These are phyloP conservation scores for Ligustrum vulgare DNA, from an alignment of 257 asterid genomes.

Conservation along the genomic window DNA sequence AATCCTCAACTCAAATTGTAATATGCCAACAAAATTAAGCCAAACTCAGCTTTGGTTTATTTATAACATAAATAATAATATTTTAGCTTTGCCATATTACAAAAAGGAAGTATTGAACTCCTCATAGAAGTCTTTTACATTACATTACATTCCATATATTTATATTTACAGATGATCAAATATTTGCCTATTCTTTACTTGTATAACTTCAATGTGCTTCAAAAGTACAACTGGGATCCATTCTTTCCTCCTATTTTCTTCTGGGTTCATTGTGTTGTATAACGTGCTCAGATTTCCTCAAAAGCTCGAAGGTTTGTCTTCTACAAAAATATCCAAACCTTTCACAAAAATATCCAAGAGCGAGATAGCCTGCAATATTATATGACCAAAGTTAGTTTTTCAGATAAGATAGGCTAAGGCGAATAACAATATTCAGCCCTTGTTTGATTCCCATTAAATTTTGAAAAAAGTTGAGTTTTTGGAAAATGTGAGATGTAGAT, in stretches of 20 bases:
- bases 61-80: neutral
- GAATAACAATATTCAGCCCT: neutral
- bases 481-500: too few relatives aligned
- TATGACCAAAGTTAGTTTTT: neutral
- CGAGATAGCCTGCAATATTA: conserved; percentile 75
- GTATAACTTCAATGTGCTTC: neutral
- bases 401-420: too few relatives aligned
- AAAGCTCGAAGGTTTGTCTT: conserved; percentile 33
- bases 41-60: neutral
- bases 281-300: neutral
- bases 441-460: too few relatives aligned
- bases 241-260: neutral
- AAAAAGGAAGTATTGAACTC: neutral
- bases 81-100: neutral
- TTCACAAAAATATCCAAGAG: conserved; percentile 79
- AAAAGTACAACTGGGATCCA: neutral
- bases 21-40: neutral
- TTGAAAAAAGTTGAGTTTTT: too few relatives aligned
- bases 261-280: neutral
- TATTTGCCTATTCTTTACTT: conserved; percentile 7
- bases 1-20: too few relatives aligned
- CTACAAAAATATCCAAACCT: conserved; percentile 72
- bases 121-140: neutral
- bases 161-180: conserved; percentile 24
- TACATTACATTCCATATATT: neutral